Base-by-base conservation (phyloP, 2,329 filamentous ascomycete genomes). In the Anisogramma anomala region DNA sequence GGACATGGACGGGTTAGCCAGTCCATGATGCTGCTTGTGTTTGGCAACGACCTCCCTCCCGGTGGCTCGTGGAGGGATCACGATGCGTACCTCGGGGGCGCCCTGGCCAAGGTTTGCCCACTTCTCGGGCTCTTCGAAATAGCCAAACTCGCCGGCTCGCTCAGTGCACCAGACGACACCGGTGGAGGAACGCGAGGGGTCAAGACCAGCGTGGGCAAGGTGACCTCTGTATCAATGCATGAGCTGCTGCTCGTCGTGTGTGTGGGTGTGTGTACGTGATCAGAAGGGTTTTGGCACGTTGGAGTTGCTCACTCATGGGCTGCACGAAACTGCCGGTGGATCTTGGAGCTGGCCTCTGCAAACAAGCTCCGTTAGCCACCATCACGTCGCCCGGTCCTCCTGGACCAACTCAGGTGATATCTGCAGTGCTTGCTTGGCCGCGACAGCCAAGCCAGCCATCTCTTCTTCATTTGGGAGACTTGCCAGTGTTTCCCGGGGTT, bases 121-220 rank as follows among this genome's bases (percentile, higher is more conserved):
- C 49, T 71, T 64, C 2, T 82, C 72, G 9, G 86, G 88, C 51
- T 88, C 72, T 3, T 95, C 88, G 37, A 77, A 67, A 66, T 82
- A 95, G 53, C 89, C 89, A 64, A 89, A 84, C 63, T 95, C 87
- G 58, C 79, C 76, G 41, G 88, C 88, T 52, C 85, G 81, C 65
- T 91, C 84, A 3, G 81, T 86, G 50, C 82, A 87, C 89, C 89
- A 95, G 49, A 95, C 84, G 3, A 95, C 89, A 62, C 89, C 89
- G 11, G 89, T 96, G 13, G 84, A 93, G 33, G 86, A 83, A 60
- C 87, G 78, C 47, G 79, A 83, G 41, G 86, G 82, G 56, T 95
- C 88, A 50, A 95, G 80, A 53, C 88, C 89, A 46, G 88, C 86
- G 61, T 95, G 88, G 35, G 85, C 82, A 58, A 84, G 79, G 66